Percentiles rank a stretch among this genome's conserved stretches.
These are phyloP conservation scores for Porcisia deanei DNA, from an alignment of 208 protist species.

Conservation along the genomic window DNA sequence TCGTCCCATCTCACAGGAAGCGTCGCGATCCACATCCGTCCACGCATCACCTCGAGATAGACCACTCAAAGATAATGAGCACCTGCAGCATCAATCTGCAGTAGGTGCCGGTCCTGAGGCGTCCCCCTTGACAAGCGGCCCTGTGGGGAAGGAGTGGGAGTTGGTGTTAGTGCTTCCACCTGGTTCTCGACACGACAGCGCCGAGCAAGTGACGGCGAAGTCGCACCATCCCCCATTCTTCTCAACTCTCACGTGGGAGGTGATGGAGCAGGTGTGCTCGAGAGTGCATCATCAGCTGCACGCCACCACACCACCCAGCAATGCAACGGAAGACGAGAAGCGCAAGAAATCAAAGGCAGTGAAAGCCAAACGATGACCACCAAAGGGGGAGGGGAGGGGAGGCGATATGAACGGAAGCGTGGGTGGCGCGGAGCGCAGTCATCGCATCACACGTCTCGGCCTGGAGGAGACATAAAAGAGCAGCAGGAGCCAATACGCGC, in stretches of 20 bases:
- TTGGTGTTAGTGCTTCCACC: constrained; percentile 7
- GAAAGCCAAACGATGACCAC: neutral
- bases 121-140: neutral
- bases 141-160: constrained; percentile 29
- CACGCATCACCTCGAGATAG: neutral
- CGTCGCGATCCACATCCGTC: neutral
- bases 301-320: neutral
- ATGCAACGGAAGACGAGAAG: neutral
- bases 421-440: neutral
- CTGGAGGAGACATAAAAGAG: neutral
- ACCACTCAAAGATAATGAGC: neutral
- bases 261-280: constrained; percentile 29
- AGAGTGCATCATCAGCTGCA: constrained; percentile 16
- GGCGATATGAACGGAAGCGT: neutral
- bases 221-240: neutral
- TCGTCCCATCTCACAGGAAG: neutral
- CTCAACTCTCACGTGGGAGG: constrained; percentile 18
- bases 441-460: neutral
- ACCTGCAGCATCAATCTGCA: neutral
- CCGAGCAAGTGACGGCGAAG: neutral
- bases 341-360: neutral
- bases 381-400: neutral
- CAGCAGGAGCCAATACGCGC: neutral
- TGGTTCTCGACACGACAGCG: neutral
- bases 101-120: neutral